A percentile compares a stretch with the other conserved stretches of the same genome.
These are phyloP conservation scores for Brassica nigra DNA, from an alignment of 345 rosid species.

Conservation along the genomic window DNA sequence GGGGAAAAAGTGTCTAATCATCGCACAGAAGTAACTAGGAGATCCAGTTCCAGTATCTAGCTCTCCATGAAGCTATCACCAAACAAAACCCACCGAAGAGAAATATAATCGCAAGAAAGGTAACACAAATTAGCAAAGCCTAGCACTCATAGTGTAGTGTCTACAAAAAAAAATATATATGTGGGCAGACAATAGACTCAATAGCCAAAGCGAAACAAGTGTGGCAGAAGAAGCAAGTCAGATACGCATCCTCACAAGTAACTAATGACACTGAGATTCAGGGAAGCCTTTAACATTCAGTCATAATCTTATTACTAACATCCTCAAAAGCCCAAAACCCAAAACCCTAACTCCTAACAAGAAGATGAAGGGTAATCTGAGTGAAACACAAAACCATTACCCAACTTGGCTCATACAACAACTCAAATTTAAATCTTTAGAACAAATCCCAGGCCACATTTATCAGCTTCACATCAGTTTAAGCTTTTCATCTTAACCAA, in stretches of 20 bases:
- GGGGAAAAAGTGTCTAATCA: slow-evolving; percentile 69
- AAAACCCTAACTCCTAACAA: background rate
- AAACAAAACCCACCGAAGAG: slow-evolving; percentile 12
- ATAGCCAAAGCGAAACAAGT: background rate
- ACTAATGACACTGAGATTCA: background rate
- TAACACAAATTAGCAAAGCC: background rate
- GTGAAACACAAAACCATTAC: slow-evolving; percentile 15
- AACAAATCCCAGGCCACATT: slow-evolving; percentile 11
- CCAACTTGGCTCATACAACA: slow-evolving; percentile 11
- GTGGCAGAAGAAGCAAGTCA: background rate
- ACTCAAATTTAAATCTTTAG: slow-evolving; percentile 3
- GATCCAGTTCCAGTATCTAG: slow-evolving; percentile 76
- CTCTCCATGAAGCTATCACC: slow-evolving; percentile 76
- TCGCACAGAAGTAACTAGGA: slow-evolving; percentile 60
- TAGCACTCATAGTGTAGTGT: background rate
- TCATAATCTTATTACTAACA: background rate
- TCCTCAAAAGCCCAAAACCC: background rate
- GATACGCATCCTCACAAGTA: background rate
- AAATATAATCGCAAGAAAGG: background rate
- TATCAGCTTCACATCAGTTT: background rate
- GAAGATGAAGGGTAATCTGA: background rate
- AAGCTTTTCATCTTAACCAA: slow-evolving; percentile 15
- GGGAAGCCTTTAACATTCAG: background rate
- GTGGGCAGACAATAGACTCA: no score
- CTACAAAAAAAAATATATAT: no score